Conservation (phyloP, 225 moss, liverwort and hornwort species). For the Neckera pumila region DNA sequence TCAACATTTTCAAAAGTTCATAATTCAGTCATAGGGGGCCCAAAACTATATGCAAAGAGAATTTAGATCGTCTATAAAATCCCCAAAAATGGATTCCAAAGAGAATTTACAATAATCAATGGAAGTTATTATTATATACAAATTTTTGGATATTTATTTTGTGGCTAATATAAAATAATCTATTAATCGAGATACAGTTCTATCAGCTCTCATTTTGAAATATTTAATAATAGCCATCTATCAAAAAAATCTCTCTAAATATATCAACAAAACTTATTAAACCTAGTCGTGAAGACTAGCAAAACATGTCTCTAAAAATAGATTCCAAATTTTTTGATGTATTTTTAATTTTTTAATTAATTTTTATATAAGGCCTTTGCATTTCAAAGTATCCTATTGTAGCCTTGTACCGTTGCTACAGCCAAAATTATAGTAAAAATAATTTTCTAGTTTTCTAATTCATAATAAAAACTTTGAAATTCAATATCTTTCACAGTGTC, state of each 20-base stretch:
- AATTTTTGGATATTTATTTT: not conserved
- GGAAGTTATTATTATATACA: fast-evolving
- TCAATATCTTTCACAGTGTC: too few relatives aligned
- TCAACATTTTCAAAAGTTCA: not conserved
- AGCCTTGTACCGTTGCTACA: too few relatives aligned
- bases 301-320: too few relatives aligned
- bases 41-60: not conserved
- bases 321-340: too few relatives aligned
- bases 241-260: not conserved
- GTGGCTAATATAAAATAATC: not conserved
- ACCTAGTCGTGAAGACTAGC: too few relatives aligned
- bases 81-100: not conserved
- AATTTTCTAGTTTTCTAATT: too few relatives aligned
- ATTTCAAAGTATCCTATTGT: too few relatives aligned
- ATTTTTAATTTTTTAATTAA: too few relatives aligned
- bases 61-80: not conserved
- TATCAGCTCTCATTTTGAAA: not conserved
- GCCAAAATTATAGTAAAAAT: too few relatives aligned
- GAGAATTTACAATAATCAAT: not conserved
- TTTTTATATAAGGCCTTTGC: not conserved
- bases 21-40: fast-evolving
- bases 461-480: too few relatives aligned
- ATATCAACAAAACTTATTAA: not conserved
- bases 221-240: not conserved
- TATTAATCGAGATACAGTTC: not conserved